Percentiles rank a stretch among this genome's conserved stretches.
Evolutionary conservation across 768 basidiomycete species (phyloP).

Genomic region (Lactifluus piperatus): DNA sequence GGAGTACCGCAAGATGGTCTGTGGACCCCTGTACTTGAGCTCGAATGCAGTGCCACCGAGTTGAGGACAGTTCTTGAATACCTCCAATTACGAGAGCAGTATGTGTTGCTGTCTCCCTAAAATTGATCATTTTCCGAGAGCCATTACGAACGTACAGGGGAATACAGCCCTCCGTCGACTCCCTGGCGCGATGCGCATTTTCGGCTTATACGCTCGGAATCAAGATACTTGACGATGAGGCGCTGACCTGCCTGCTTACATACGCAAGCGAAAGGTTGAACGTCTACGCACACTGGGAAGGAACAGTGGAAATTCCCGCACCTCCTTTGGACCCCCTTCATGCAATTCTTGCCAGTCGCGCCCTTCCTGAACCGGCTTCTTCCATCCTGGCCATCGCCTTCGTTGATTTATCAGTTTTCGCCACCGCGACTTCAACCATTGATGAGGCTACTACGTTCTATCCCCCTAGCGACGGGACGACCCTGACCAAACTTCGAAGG

Average conservation of each 20-base stretch:
- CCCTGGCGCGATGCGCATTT: conserved; percentile 11
- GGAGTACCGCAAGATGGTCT: not conserved
- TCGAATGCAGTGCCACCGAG: conserved; percentile 7
- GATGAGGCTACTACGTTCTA: not conserved
- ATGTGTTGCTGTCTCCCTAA: not conserved
- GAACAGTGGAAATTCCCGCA: not conserved
- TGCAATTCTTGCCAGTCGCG: conserved; percentile 6
- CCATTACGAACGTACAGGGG: not conserved
- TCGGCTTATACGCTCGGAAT: conserved; percentile 8
- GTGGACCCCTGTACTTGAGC: conserved; percentile 15
- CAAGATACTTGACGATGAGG: not conserved
- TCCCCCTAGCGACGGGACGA: not conserved
- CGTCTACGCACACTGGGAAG: conserved; percentile 9
- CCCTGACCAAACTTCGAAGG: not conserved
- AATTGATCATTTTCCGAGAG: not conserved
- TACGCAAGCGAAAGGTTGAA: not conserved
- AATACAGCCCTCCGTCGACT: not conserved
- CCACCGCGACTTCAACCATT: not conserved
- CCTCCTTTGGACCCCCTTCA: not conserved
- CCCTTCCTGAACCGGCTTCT: conserved; percentile 8
- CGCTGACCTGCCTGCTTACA: not conserved
- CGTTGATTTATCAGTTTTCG: conserved; percentile 9
- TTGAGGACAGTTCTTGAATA: conserved; percentile 15
- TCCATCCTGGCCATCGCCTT: conserved; percentile 11
- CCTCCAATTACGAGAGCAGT: conserved; percentile 5